Percentiles rank a stretch among this genome's conserved stretches.
Conservation (phyloP, 495 filamentous ascomycete genomes). For the Annulohypoxylon maeteangense region DNA sequence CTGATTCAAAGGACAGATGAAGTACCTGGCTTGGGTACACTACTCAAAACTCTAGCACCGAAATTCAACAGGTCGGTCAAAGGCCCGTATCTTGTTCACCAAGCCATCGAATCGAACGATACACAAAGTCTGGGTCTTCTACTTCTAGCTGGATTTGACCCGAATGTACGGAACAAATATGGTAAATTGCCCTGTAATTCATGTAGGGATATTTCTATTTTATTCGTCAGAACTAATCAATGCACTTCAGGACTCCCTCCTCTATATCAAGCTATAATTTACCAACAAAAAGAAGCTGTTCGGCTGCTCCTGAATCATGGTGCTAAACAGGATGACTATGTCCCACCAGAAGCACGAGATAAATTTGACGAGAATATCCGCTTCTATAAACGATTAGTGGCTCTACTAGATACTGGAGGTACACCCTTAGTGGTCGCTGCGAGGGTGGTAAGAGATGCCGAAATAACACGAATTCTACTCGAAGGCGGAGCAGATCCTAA, state of each 20-base stretch:
- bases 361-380: constrained; percentile 6
- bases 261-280: constrained; percentile 35
- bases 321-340: constrained; percentile 27
- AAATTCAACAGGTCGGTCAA: constrained; percentile 17
- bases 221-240: neutral
- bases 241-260: constrained; percentile 21
- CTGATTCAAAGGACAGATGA: constrained; percentile 21
- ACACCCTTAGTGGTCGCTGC: constrained; percentile 8
- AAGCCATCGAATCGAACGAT: constrained; percentile 20
- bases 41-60: constrained; percentile 23
- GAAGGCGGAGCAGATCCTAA: constrained; percentile 18
- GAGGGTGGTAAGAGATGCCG: constrained; percentile 7
- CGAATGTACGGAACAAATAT: constrained; percentile 16
- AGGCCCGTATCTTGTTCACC: constrained; percentile 20
- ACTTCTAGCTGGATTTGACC: constrained; percentile 19
- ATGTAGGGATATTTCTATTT: neutral
- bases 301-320: constrained; percentile 25
- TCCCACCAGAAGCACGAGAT: constrained; percentile 9
- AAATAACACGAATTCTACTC: constrained; percentile 20
- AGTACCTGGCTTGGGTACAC: constrained; percentile 3
- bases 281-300: constrained; percentile 11
- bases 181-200: neutral
- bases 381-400: neutral
- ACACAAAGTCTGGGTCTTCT: constrained; percentile 3
- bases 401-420: neutral